Base-by-base conservation (phyloP, 2,329 filamentous ascomycete genomes). In the Graphilbum sp. region DNA sequence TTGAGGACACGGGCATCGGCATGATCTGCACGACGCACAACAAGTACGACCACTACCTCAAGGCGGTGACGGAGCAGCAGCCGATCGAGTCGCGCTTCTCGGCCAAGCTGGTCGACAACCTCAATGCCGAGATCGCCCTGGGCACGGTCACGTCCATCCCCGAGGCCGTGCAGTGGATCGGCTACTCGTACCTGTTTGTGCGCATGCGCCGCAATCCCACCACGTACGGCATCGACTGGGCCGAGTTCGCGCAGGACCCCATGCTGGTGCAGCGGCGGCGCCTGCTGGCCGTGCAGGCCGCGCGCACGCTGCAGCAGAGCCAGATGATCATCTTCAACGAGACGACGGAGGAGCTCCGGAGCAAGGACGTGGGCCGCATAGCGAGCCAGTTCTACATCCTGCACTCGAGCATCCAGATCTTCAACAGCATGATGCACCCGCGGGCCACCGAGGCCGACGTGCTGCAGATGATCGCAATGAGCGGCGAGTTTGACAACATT, bases 241-340 rank as follows among this genome's bases (percentile, higher is more conserved):
- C 79, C 15, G 90, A 98, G 56, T 81, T 85, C 38, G 68, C 77
- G 24, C 82, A 96, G 47, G 90, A 98, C 50, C 87, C 86, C 0
- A 78, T 76, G 42, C 69, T 98, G 20, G 85, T 95, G 2, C 80
- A 90, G 51, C 71, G 88, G 47, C 75, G 90, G 37, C 75, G 87
- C 3, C 78, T 90, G 46, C 65, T 98, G 37, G 80, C 90, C 38
- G 86, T 93, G 33, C 79, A 93, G 49, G 90, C 90, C 19, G 90
- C 90, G 1, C 70, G 78, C 32, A 82, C 84, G 5, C 62, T 98
- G 32, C 87, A 95, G 52, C 72, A 87, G 52, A 93, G 84, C 48
- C 90, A 98, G 58, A 98, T 98, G 92, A 90, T 98, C 50, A 90
- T 98, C 40, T 98, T 88, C 64, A 95, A 98, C 47, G 90, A 96